Base-by-base conservation (phyloP, 805 yeast genomes). In the Wickerhamomyces rabaulensis region DNA sequence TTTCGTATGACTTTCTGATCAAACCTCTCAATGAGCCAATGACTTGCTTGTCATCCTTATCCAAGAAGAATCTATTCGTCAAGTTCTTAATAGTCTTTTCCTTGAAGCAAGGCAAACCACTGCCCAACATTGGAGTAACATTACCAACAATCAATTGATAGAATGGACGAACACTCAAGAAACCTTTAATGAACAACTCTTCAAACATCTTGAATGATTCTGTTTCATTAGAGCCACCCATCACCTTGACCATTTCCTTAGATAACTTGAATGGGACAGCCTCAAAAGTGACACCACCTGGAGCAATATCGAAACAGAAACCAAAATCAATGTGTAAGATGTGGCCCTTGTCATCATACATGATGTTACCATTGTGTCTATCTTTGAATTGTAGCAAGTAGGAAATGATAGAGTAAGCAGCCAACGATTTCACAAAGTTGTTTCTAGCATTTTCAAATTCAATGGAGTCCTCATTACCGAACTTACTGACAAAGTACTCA, bases 221-320 rank as follows among this genome's bases (percentile, higher is more conserved):
- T 0, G 98, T 87, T 29, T 78, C 74, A 21, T 79, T 74, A 16
- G 80, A 76, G 0, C 98, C 98, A n/a, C 99, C 99, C 84, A 94
- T 80, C 1, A 94, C 97, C 62, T 80, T 78, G 6, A 94, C 86
- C 99, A 95, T 94, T 61, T 94, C 99, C 57, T 84, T 87, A 4
- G 99, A 94, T 53, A 94, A 76, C 63, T 94, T 94, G 74, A 94
- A 94, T 12, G 99, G 98, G 1, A 96, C 96, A n/a, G 89, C 96
- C 60, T 94, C 99, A 63, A 94, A 95, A 60, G 84, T 88, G 42
- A 94, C 97, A 31, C 99, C 99, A 54, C 99, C 99, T 9, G 99
- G 99, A 29, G 88, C 97, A 65, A 94, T 94, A 69, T 94, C 99
- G 64, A 94, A 95, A 59, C 97, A 91, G 75, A 94, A 94, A 3